phyloP scores from a whole-genome alignment of 2,329 filamentous ascomycete genomes.

The Metarhizium sp. region DNA sequence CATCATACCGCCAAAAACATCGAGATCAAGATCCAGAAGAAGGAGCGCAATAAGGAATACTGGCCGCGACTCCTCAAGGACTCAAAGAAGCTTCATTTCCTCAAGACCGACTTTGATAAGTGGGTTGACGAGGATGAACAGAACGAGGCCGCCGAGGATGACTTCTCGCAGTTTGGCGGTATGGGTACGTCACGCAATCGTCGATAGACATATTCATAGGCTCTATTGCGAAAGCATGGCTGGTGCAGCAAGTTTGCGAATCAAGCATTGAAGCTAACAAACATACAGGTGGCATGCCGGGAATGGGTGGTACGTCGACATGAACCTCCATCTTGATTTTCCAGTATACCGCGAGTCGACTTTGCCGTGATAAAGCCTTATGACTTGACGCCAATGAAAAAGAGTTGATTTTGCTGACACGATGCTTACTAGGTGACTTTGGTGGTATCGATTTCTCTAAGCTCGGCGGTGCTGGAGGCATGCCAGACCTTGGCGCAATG shows the following conservation, averaged over 20 bases:
- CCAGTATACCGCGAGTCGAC: not conserved
- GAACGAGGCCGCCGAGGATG: slow-evolving; percentile 77
- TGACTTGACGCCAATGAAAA: not conserved
- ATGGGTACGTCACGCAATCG: slow-evolving; percentile 42
- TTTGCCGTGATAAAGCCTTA: not conserved
- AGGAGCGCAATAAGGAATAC: slow-evolving; percentile 88
- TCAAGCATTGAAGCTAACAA: slow-evolving; percentile 2
- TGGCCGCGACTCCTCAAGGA: slow-evolving; percentile 96
- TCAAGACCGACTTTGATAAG: slow-evolving; percentile 99
- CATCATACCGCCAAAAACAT: slow-evolving; percentile 84
- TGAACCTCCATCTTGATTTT: not conserved
- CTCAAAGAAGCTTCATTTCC: slow-evolving; percentile 78
- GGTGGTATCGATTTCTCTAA: slow-evolving; percentile 92
- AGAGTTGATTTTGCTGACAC: not conserved
- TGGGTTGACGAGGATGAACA: slow-evolving; percentile 99
- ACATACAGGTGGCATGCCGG: slow-evolving; percentile 41
- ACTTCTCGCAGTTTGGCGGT: slow-evolving; percentile 58
- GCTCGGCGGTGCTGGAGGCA: slow-evolving; percentile 49
- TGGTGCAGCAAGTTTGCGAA: not conserved
- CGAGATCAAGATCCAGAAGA: slow-evolving; percentile 90
- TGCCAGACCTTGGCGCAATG: slow-evolving; percentile 30
- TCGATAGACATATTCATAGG: no score
- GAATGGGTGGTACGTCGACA: slow-evolving; percentile 37
- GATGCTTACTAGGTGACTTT: slow-evolving; percentile 54
- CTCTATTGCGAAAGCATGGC: not conserved